A percentile compares a stretch with the other conserved stretches of the same genome.
These are phyloP conservation scores for Nicotiana obtusifolia DNA, from an alignment of 257 asterid genomes.

Conservation along the genomic window DNA sequence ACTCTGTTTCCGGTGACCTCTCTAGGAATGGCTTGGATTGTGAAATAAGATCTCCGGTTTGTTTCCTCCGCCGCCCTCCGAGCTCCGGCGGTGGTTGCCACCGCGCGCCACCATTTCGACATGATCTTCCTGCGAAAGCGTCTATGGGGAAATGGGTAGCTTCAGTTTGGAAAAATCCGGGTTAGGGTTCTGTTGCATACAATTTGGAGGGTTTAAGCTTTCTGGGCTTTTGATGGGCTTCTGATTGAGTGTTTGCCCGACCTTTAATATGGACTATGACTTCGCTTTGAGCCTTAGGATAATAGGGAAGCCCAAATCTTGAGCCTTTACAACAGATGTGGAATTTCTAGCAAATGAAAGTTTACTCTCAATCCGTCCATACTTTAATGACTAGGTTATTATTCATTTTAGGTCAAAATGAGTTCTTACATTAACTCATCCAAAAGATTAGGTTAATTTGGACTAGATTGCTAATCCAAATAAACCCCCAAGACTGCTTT, in stretches of 20 bases:
- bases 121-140: slow-evolving; percentile 23
- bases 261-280: background rate
- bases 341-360: no score
- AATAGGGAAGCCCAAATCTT: no score
- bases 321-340: no score
- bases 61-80: slow-evolving; percentile 24
- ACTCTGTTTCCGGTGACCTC: slow-evolving; percentile 68
- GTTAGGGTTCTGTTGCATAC: background rate
- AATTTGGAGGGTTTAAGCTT: slow-evolving; percentile 8
- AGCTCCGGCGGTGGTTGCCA: slow-evolving; percentile 40
- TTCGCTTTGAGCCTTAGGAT: no score
- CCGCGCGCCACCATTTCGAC: slow-evolving; percentile 81
- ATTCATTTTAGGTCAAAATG: no score
- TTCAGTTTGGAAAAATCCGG: background rate
- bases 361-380: no score
- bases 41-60: slow-evolving; percentile 43
- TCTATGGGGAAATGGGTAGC: background rate
- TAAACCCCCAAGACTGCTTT: no score
- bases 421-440: no score
- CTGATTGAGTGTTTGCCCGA: background rate
- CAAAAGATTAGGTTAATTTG: no score
- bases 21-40: slow-evolving; percentile 86
- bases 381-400: no score
- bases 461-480: no score
- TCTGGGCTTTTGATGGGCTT: slow-evolving; percentile 12